Evolutionary conservation across 129 eudicot genomes (phyloP).

Genomic region (Artemisia annua): DNA sequence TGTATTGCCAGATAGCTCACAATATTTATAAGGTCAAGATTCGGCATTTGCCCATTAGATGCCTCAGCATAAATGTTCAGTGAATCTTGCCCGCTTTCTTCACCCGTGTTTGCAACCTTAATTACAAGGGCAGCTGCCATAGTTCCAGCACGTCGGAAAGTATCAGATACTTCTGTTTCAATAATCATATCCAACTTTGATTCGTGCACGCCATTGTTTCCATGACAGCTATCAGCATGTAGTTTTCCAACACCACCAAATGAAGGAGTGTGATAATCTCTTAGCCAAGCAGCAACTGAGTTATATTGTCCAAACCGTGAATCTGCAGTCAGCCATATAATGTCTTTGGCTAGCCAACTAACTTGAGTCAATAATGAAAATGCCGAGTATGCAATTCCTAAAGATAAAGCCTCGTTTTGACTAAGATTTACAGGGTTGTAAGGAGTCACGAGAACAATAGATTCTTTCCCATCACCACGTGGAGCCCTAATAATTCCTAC

Average conservation of each 20-base stretch:
- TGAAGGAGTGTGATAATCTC: slow-evolving; percentile 73
- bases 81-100: slow-evolving; percentile 49
- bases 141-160: slow-evolving; percentile 85
- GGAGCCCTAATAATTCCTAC: slow-evolving; percentile 93
- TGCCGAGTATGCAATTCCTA: slow-evolving; percentile 68
- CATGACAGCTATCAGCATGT: slow-evolving; percentile 39
- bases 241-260: slow-evolving; percentile 38
- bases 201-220: slow-evolving; percentile 23
- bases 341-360: slow-evolving; percentile 95
- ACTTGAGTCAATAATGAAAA: slow-evolving; percentile 78
- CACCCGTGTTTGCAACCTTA: slow-evolving; percentile 57
- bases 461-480: slow-evolving; percentile 97
- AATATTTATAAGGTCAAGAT: slow-evolving; percentile 86
- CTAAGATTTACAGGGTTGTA: slow-evolving; percentile 62
- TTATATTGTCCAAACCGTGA: slow-evolving; percentile 77
- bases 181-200: slow-evolving; percentile 18
- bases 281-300: slow-evolving; percentile 85
- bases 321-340: slow-evolving; percentile 97
- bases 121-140: slow-evolving; percentile 97
- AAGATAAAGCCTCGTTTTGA: slow-evolving; percentile 64
- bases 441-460: slow-evolving; percentile 91
- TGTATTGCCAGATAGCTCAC: slow-evolving; percentile 85
- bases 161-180: slow-evolving; percentile 39
- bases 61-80: slow-evolving; percentile 92
- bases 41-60: slow-evolving; percentile 98